A percentile compares a stretch with the other conserved stretches of the same genome.
Conservation (phyloP, 352 stramenopile species). For the Saprolegnia diclina region DNA sequence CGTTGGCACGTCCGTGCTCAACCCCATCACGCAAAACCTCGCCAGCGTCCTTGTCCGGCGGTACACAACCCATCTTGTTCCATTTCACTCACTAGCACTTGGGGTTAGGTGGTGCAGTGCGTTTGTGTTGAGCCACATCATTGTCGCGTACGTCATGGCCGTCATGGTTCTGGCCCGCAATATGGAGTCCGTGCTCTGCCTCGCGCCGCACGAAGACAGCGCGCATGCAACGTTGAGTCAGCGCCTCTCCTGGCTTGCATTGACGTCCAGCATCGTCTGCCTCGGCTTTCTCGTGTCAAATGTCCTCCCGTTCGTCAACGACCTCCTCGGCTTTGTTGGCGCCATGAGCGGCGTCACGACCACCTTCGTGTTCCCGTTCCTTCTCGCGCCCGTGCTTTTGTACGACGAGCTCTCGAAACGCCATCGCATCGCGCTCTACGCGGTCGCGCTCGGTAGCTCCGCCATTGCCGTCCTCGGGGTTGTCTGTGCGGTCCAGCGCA, state of each 20-base stretch:
- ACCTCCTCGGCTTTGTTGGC: slow-evolving; percentile 25
- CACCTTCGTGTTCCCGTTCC: slow-evolving; percentile 24
- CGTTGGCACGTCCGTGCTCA: slow-evolving; percentile 6
- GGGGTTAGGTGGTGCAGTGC: slow-evolving; percentile 17
- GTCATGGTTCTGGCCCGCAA: slow-evolving; percentile 22
- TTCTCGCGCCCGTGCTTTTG: slow-evolving; percentile 21
- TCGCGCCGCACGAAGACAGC: background rate
- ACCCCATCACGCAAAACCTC: slow-evolving; percentile 26
- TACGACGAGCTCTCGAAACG: slow-evolving; percentile 6
- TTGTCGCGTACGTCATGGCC: slow-evolving; percentile 27
- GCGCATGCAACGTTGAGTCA: background rate
- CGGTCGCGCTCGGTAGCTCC: background rate
- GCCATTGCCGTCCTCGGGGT: slow-evolving; percentile 16
- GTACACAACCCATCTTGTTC: background rate
- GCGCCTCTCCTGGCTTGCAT: slow-evolving; percentile 7
- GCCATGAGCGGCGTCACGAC: slow-evolving; percentile 26
- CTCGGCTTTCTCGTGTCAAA: slow-evolving; percentile 21
- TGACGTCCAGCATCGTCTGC: slow-evolving; percentile 11
- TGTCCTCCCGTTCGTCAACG: slow-evolving; percentile 25
- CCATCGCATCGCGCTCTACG: slow-evolving; percentile 6
- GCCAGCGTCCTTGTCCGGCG: background rate
- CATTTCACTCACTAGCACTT: background rate
- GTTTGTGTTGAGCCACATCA: slow-evolving; percentile 22
- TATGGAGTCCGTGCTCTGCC: background rate
- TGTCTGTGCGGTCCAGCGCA: slow-evolving; percentile 22